A percentile compares a stretch with the other conserved stretches of the same genome.
Evolutionary conservation across 2,329 filamentous ascomycete species (phyloP).

Genomic region (Cladosporium oxysporum): DNA sequence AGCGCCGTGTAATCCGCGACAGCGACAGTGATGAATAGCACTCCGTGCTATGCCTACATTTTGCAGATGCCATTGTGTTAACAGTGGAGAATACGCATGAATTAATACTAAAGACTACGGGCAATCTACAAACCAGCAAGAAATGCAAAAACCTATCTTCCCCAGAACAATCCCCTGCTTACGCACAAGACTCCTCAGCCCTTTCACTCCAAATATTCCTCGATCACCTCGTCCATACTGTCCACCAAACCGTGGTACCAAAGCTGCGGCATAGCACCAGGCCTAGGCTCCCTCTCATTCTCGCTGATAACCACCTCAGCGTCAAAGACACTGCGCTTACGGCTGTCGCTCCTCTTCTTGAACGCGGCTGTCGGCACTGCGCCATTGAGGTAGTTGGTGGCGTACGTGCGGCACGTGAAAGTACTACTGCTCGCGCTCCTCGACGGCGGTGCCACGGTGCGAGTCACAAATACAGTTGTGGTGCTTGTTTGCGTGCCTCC

Average conservation of each 20-base stretch:
- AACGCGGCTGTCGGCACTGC: conserved; percentile 19
- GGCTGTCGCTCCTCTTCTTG: conserved; percentile 12
- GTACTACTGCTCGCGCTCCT: conserved; percentile 22
- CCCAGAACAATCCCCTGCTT: too few species aligned
- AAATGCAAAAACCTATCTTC: not conserved
- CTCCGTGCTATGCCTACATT: not conserved
- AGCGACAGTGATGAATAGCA: conserved; percentile 18
- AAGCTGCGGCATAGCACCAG: conserved; percentile 13
- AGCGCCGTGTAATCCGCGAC: conserved; percentile 14
- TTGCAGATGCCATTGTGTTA: not conserved
- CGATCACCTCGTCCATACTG: not conserved
- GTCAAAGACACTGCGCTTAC: conserved; percentile 30
- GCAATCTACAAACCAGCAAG: conserved; percentile 9
- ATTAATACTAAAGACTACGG: conserved; percentile 11
- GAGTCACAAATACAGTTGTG: conserved; percentile 21
- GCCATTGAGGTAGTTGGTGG: conserved; percentile 34
- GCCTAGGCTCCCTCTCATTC: conserved; percentile 8
- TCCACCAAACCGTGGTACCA: conserved; percentile 11
- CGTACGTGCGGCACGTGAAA: conserved; percentile 32
- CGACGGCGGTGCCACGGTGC: conserved; percentile 18
- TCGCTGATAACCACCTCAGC: conserved; percentile 19
- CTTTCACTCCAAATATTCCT: not conserved
- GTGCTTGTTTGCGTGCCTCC: conserved; percentile 20
- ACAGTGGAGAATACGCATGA: not conserved
- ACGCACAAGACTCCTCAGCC: not conserved